These are phyloP conservation scores for Truncatella angustata DNA, from an alignment of 2,329 filamentous ascomycete genomes.

Conservation along the genomic window DNA sequence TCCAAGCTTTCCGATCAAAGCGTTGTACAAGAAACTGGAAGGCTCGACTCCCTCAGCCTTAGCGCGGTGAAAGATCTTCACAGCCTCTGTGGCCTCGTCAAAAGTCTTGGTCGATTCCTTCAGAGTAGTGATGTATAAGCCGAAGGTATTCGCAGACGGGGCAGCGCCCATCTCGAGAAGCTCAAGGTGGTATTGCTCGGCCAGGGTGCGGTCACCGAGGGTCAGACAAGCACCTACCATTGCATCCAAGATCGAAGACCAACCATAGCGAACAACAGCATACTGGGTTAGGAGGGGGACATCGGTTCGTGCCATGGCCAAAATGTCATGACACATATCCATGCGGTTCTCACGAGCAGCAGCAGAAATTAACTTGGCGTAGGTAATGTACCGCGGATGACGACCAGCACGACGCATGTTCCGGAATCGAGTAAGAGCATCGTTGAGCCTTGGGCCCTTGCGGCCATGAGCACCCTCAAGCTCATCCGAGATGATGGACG, in stretches of 20 bases:
- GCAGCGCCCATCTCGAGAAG: slow-evolving; percentile 85
- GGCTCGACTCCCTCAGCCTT: slow-evolving; percentile 93
- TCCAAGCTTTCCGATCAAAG: slow-evolving; percentile 94
- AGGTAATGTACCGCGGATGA: slow-evolving; percentile 93
- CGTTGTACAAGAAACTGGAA: slow-evolving; percentile 96
- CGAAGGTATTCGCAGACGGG: slow-evolving; percentile 95
- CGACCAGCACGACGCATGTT: slow-evolving; percentile 91
- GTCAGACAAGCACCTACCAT: slow-evolving; percentile 93
- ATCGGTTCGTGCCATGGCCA: slow-evolving; percentile 85
- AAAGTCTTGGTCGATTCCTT: slow-evolving; percentile 98
- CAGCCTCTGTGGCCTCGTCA: slow-evolving; percentile 92
- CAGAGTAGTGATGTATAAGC: slow-evolving; percentile 97
- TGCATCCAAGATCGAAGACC: slow-evolving; percentile 92
- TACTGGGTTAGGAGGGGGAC: slow-evolving; percentile 84
- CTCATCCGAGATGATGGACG: slow-evolving; percentile 83
- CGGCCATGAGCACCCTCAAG: slow-evolving; percentile 78
- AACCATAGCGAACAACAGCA: slow-evolving; percentile 85
- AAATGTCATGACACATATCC: slow-evolving; percentile 79
- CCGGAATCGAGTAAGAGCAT: slow-evolving; percentile 79
- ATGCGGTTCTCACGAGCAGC: slow-evolving; percentile 83
- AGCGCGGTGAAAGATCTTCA: slow-evolving; percentile 95
- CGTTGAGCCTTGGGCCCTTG: slow-evolving; percentile 70
- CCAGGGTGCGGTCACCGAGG: slow-evolving; percentile 74
- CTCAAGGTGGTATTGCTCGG: slow-evolving; percentile 87
- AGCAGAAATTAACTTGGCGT: slow-evolving; percentile 89